Conservation (phyloP, 1,139 yeast species). For the Candida sanyaensis region DNA sequence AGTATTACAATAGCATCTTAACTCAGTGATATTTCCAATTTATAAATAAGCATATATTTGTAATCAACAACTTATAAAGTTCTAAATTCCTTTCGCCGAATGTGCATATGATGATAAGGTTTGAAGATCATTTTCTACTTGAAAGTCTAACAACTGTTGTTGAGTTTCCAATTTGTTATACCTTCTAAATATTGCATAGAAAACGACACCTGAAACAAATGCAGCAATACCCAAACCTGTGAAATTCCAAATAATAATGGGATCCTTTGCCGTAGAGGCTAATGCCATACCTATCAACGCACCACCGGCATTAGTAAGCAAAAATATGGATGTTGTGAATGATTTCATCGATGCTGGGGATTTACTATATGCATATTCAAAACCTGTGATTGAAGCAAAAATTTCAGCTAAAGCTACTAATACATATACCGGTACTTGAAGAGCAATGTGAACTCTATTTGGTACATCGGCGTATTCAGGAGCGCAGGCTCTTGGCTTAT, state of each 20-base stretch:
- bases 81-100: conserved; percentile 20
- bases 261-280: conserved; percentile 63
- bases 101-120: conserved; percentile 25
- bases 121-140: conserved; percentile 18
- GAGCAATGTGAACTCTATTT: conserved; percentile 57
- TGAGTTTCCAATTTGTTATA: conserved; percentile 61
- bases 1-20: too few species aligned
- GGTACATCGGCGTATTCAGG: conserved; percentile 36
- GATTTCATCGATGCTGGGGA: conserved; percentile 67
- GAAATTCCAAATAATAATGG: conserved; percentile 67
- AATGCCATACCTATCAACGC: conserved; percentile 72
- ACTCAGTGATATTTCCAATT: too few species aligned
- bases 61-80: too few species aligned
- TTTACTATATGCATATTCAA: conserved; percentile 70
- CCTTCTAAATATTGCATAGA: conserved; percentile 61
- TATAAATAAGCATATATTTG: too few species aligned
- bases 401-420: conserved; percentile 64
- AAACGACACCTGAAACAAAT: conserved; percentile 56
- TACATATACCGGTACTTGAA: conserved; percentile 62
- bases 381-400: conserved; percentile 64
- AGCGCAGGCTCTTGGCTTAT: conserved; percentile 46
- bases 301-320: conserved; percentile 64
- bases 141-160: conserved; percentile 53
- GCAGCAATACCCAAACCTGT: conserved; percentile 61
- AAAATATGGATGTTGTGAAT: conserved; percentile 60